Percentiles rank a stretch among this genome's conserved stretches.
phyloP scores from a whole-genome alignment of 202 grass and related monocot genomes.

The Panicum hallii region DNA sequence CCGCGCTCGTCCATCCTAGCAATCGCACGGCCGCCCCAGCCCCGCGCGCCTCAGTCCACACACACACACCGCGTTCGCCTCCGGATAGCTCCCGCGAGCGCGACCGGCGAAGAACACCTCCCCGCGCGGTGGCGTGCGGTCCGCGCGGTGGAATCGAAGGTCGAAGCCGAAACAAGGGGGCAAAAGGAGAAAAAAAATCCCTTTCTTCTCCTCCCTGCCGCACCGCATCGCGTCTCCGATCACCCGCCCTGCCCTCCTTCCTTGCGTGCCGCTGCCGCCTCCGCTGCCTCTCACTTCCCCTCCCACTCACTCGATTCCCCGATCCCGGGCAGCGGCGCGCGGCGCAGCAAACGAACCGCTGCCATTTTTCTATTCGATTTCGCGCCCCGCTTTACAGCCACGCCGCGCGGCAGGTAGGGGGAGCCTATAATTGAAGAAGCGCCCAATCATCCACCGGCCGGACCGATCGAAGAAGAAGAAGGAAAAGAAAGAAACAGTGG shows the following conservation, averaged over 20 bases:
- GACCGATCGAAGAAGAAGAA: background rate
- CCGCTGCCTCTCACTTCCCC: background rate
- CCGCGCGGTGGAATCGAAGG: constrained; percentile 32
- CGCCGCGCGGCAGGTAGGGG: constrained; percentile 34
- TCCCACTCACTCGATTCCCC: constrained; percentile 33
- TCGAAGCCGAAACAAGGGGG: background rate
- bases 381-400: constrained; percentile 28
- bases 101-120: constrained; percentile 29
- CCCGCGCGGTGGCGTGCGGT: constrained; percentile 33
- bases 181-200: background rate
- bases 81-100: constrained; percentile 32
- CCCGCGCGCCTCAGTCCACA: background rate
- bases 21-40: too few relatives aligned
- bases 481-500: background rate
- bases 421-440: constrained; percentile 34
- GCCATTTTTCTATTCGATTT: constrained; percentile 35
- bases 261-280: constrained; percentile 50
- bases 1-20: too few relatives aligned
- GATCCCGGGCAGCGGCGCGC: background rate
- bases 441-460: constrained; percentile 11
- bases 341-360: background rate
- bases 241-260: constrained; percentile 40
- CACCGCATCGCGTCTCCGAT: constrained; percentile 35
- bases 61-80: background rate
- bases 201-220: constrained; percentile 26